These are phyloP conservation scores for Penicillium manginii DNA, from an alignment of 495 filamentous ascomycete species.

Conservation along the genomic window DNA sequence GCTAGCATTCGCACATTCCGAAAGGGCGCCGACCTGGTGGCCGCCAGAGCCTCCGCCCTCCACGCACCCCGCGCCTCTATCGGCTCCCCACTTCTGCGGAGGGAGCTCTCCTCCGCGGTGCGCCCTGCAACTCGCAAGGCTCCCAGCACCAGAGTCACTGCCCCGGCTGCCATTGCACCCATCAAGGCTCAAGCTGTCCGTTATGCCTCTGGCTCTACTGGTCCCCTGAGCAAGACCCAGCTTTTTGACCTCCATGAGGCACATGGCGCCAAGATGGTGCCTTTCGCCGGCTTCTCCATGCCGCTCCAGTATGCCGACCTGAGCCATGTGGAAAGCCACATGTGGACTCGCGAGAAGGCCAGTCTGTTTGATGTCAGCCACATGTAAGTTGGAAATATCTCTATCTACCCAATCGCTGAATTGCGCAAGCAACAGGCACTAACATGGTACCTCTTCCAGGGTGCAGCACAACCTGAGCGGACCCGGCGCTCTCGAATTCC, in stretches of 20 bases:
- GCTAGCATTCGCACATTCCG: constrained; percentile 38
- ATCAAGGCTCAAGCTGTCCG: constrained; percentile 35
- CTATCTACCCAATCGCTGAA: neutral
- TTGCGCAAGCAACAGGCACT: constrained; percentile 6
- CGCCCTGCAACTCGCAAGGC: constrained; percentile 25
- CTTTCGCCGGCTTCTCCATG: constrained; percentile 94
- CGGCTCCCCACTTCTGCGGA: constrained; percentile 40
- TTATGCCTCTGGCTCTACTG: constrained; percentile 64
- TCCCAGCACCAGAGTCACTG: constrained; percentile 21
- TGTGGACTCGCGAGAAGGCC: constrained; percentile 82
- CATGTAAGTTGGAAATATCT: constrained; percentile 56
- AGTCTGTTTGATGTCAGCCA: constrained; percentile 85
- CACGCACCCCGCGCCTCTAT: constrained; percentile 40
- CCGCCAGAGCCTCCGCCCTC: constrained; percentile 32
- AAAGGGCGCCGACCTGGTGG: constrained; percentile 39
- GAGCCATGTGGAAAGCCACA: constrained; percentile 77
- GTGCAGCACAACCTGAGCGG: constrained; percentile 75
- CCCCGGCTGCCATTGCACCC: constrained; percentile 20
- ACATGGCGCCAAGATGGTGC: constrained; percentile 90
- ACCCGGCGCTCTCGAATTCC: constrained; percentile 73
- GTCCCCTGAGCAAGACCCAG: constrained; percentile 66
- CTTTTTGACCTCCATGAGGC: constrained; percentile 82
- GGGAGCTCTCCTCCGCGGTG: constrained; percentile 37
- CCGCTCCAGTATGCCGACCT: constrained; percentile 83
- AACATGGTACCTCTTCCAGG: constrained; percentile 38